These are phyloP conservation scores for Fusarium sp. DNA, from an alignment of 2,329 filamentous ascomycete species.

Conservation along the genomic window DNA sequence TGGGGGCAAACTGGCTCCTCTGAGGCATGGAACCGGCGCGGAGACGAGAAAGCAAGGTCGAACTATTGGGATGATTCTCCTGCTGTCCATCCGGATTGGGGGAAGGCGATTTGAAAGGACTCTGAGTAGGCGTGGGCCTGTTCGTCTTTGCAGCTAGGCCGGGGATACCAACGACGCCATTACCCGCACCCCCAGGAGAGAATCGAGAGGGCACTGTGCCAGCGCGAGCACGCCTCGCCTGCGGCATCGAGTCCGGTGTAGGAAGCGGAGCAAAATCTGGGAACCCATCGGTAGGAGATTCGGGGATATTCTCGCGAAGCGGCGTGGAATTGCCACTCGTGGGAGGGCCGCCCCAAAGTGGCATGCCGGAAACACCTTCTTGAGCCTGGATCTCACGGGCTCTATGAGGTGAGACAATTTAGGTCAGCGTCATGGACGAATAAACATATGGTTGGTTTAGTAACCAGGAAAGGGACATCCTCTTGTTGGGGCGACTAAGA, in stretches of 20 bases:
- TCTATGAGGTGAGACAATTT: slow-evolving; percentile 60
- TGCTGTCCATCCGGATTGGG: slow-evolving; percentile 65
- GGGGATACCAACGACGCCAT: slow-evolving; percentile 68
- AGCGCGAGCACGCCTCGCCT: slow-evolving; percentile 84
- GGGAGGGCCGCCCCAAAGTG: slow-evolving; percentile 93
- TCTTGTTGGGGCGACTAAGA: background rate
- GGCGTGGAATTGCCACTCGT: slow-evolving; percentile 97
- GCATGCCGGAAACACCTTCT: slow-evolving; percentile 81
- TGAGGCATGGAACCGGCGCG: slow-evolving; percentile 96
- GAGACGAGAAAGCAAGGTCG: slow-evolving; percentile 84
- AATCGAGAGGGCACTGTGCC: slow-evolving; percentile 97
- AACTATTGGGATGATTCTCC: slow-evolving; percentile 66
- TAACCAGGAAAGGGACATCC: slow-evolving; percentile 28
- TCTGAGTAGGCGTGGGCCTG: slow-evolving; percentile 86
- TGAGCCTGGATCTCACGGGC: slow-evolving; percentile 97
- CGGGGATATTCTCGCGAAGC: slow-evolving; percentile 95
- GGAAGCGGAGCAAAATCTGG: slow-evolving; percentile 85
- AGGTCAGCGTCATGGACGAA: slow-evolving; percentile 26
- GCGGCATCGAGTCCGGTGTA: slow-evolving; percentile 73
- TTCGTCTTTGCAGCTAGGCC: slow-evolving; percentile 79
- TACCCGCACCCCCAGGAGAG: slow-evolving; percentile 78
- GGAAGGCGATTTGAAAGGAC: slow-evolving; percentile 80
- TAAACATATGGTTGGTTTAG: background rate
- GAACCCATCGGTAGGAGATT: slow-evolving; percentile 95
- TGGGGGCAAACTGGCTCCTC: slow-evolving; percentile 75